Evolutionary conservation across 441 rosid genomes (phyloP).

Genomic region (Hura crepitans): DNA sequence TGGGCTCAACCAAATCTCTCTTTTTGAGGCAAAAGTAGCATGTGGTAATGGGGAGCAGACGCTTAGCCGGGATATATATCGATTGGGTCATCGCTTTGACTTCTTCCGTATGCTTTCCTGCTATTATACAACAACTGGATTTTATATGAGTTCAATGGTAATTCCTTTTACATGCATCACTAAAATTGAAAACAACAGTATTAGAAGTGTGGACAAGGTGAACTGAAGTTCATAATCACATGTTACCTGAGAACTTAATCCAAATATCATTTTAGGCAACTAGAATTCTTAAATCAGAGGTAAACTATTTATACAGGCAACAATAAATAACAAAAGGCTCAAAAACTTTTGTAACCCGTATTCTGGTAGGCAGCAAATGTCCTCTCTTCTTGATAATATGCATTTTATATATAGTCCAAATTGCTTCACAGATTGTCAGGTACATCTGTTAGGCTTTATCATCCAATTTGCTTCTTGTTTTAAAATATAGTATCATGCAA

Average conservation of each 20-base stretch:
- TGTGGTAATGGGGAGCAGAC: slow-evolving; percentile 95
- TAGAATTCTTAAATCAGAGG: background rate
- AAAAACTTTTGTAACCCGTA: background rate
- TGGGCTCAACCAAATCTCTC: slow-evolving; percentile 90
- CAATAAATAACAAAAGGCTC: too few species aligned
- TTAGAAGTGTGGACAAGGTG: background rate
- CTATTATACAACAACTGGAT: slow-evolving; percentile 80
- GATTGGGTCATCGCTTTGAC: slow-evolving; percentile 92
- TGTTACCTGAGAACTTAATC: too few species aligned
- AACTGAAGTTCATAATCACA: background rate
- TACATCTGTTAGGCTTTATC: too few species aligned
- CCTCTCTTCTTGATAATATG: background rate
- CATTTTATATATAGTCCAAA: too few species aligned
- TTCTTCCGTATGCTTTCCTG: slow-evolving; percentile 93
- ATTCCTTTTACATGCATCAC: slow-evolving; percentile 25
- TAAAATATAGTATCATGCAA: too few species aligned
- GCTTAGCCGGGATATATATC: slow-evolving; percentile 83
- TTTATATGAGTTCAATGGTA: slow-evolving; percentile 83
- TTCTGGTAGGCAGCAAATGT: background rate
- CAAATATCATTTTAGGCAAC: too few species aligned
- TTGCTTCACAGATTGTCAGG: background rate
- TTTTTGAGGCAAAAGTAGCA: slow-evolving; percentile 96
- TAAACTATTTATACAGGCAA: background rate
- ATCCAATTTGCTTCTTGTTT: too few species aligned
- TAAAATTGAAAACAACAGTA: background rate